phyloP scores from a whole-genome alignment of 225 moss, liverwort and hornwort species.

The Marchantia paleacea region DNA sequence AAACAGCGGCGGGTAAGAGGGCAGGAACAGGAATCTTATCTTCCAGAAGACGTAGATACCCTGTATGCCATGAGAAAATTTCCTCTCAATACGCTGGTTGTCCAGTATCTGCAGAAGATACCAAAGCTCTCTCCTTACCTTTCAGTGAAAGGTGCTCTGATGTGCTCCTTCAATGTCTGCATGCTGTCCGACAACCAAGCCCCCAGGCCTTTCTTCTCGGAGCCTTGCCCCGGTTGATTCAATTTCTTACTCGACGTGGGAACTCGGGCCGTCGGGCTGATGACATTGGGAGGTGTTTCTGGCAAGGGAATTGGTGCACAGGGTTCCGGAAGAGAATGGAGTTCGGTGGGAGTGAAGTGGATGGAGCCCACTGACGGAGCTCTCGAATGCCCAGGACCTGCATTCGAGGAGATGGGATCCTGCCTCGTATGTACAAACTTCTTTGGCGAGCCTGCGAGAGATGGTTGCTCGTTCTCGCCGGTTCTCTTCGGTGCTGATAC shows the following conservation, averaged over 20 bases:
- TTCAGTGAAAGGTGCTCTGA: constrained; percentile 38
- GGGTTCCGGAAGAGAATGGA: constrained; percentile 25
- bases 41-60: no score
- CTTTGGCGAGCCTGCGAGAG: constrained; percentile 17
- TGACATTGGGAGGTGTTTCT: neutral
- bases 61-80: no score
- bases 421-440: constrained; percentile 31
- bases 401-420: constrained; percentile 7
- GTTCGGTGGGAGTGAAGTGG: constrained; percentile 11
- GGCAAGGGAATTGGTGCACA: neutral
- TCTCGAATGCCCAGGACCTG: neutral
- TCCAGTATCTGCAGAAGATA: no score
- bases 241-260: neutral
- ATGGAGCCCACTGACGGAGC: constrained; percentile 27
- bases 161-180: constrained; percentile 36
- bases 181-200: constrained; percentile 48
- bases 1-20: no score
- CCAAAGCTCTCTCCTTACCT: constrained; percentile 9
- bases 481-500: neutral
- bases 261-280: neutral
- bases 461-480: constrained; percentile 9
- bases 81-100: no score
- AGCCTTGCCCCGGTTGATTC: neutral
- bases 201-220: constrained; percentile 33
- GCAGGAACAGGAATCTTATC: no score